Evolutionary conservation across 805 yeast genomes (phyloP), one percentile per base, ranked within the genome.

Genomic region (Teunomyces funiuensis): DNA sequence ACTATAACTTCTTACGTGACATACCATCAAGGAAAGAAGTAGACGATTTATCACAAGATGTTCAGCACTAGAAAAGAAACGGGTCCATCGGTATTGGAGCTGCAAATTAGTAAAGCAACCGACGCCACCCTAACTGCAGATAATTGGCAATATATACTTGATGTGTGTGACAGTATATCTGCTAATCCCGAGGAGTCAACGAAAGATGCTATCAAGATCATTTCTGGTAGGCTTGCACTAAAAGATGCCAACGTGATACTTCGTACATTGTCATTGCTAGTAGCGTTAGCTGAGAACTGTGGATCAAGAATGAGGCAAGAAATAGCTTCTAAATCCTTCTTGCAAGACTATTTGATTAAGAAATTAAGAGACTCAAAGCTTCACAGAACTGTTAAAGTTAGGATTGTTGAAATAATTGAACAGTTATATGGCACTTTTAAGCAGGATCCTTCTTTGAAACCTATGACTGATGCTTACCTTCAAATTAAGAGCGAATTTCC

Each of bases 361-460:
- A 66, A 70, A 40, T 63, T 88, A 46, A 67, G 79, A 7, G 85
- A 80, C 51, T 57, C 68, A 6, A 61, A 68, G 28, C 76, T 84
- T 23, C 96, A 90, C 65, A 61, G 69, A 19, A 73, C 80, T 3
- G 85, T 93, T 40, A 87, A 87, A 59, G 60, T 67, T 37, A 76
- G 79, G 37, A 69, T 88, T 4, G 77, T 80, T 9, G 87, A 84
- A 54, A 81, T 83, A 23, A 74, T 89, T 33, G 74, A 73, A 39
- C 88, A 87, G 54, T 69, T 93, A 47, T 62, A 82, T 15, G 64
- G 73, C 28, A 76, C 84, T 3, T 88, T 89, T 61, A 69, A 74
- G 41, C 60, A 62, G 18, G 98, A 93, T 59, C 91, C 93, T 0
- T 82, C 91, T 3, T 72, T 91, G 52, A 74, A 73, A 44, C 82